phyloP scores from a whole-genome alignment of 441 rosid genomes.

The Omphalea diandra region DNA sequence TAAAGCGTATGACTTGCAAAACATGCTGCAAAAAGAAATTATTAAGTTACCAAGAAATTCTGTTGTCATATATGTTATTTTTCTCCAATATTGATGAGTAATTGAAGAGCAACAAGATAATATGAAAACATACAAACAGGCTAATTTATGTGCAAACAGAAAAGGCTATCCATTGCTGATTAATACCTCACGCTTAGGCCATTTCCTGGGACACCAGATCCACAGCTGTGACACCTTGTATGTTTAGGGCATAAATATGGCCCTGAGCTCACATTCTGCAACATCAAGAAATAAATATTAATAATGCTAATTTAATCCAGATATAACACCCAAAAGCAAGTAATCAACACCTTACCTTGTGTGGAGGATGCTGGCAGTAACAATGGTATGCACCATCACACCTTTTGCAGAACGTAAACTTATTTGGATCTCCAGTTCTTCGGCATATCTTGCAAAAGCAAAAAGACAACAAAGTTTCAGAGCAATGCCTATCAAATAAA shows the following conservation, averaged over 20 bases:
- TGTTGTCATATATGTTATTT: not conserved
- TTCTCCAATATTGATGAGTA: not conserved
- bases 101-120: not conserved
- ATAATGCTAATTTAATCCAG: constrained; percentile 17
- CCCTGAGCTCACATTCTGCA: constrained; percentile 91
- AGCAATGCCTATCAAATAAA: constrained; percentile 4
- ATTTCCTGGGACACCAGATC: constrained; percentile 92
- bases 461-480: constrained; percentile 15
- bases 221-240: constrained; percentile 96
- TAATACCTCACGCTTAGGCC: constrained; percentile 91
- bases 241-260: constrained; percentile 96
- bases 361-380: constrained; percentile 99
- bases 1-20: no score
- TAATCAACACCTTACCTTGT: constrained; percentile 59
- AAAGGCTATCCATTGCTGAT: constrained; percentile 1
- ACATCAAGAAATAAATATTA: constrained; percentile 27
- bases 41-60: no score
- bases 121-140: not conserved
- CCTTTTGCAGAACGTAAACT: constrained; percentile 94
- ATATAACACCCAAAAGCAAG: constrained; percentile 19
- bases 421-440: constrained; percentile 90
- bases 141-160: not conserved
- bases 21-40: no score
- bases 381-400: constrained; percentile 98
- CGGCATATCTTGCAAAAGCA: constrained; percentile 64